These are phyloP conservation scores for Leucaena leucocephala DNA, from an alignment of 306 rosid species.

Conservation along the genomic window DNA sequence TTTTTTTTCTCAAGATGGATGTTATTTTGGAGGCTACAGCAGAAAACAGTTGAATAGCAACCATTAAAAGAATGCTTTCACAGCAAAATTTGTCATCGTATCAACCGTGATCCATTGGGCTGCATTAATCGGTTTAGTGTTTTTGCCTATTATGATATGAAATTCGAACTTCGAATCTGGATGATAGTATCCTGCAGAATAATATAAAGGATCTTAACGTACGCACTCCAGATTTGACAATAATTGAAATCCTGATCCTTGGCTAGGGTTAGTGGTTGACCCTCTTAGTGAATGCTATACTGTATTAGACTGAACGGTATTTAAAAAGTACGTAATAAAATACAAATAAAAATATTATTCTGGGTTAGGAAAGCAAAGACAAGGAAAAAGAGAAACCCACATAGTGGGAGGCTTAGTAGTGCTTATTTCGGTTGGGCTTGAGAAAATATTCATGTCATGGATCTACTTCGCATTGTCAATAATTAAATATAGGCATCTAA, in stretches of 20 bases:
- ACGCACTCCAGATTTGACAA: not conserved
- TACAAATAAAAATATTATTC: too few relatives aligned
- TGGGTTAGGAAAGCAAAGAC: too few relatives aligned
- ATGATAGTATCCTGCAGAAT: not conserved
- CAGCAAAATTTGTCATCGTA: not conserved
- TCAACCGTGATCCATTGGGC: not conserved
- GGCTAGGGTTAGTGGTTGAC: too few relatives aligned
- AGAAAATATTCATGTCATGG: not conserved
- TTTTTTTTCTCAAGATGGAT: constrained; percentile 47
- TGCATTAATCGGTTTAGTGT: not conserved
- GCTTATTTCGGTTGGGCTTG: not conserved
- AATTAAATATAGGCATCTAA: too few relatives aligned
- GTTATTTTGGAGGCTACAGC: constrained; percentile 41
- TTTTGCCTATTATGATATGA: not conserved
- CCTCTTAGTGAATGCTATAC: not conserved
- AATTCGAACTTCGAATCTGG: not conserved
- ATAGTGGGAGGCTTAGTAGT: not conserved
- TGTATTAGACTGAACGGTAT: not conserved
- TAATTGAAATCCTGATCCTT: too few relatives aligned
- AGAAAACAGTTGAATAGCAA: constrained; percentile 44
- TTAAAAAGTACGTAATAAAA: too few relatives aligned
- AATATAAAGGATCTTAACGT: not conserved
- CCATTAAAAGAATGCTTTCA: constrained; percentile 39
- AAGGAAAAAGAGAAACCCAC: too few relatives aligned
- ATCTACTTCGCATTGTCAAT: too few relatives aligned